A percentile compares a stretch with the other conserved stretches of the same genome.
Evolutionary conservation across 192 early-diverging fungal genomes (phyloP).

Genomic region (Gamsiella multidivaricata): DNA sequence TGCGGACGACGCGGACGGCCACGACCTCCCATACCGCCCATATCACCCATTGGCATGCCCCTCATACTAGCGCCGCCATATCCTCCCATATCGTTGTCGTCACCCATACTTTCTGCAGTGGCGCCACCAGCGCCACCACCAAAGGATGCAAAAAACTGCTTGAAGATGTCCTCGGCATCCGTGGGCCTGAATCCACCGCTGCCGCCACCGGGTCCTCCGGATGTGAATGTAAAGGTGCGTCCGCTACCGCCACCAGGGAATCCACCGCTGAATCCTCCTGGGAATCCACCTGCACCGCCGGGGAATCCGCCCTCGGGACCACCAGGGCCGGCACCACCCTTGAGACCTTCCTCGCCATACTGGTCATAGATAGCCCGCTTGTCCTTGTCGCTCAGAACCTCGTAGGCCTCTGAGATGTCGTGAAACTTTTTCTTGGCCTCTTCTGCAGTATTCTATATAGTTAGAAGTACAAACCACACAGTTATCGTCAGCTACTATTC

Average conservation of each 20-base stretch:
- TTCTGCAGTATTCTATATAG: constrained; percentile 23
- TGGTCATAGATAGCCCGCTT: constrained; percentile 95
- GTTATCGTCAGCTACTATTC: no score
- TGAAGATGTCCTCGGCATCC: constrained; percentile 92
- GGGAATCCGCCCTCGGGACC: constrained; percentile 63
- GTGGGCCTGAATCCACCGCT: constrained; percentile 69
- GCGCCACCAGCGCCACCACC: constrained; percentile 59
- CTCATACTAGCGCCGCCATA: constrained; percentile 2
- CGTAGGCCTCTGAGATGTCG: constrained; percentile 97
- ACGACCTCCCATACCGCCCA: constrained; percentile 35
- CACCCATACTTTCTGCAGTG: constrained; percentile 53
- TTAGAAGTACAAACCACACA: neutral
- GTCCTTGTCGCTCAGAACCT: constrained; percentile 91
- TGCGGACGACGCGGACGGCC: constrained; percentile 16
- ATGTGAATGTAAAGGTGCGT: constrained; percentile 73
- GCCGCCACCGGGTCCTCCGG: constrained; percentile 26
- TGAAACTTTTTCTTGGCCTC: constrained; percentile 89
- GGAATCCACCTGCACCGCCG: constrained; percentile 65
- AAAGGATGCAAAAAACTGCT: constrained; percentile 80
- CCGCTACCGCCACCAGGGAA: constrained; percentile 71
- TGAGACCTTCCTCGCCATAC: constrained; percentile 95
- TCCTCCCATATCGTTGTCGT: constrained; percentile 63
- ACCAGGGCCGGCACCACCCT: constrained; percentile 64
- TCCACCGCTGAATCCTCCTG: constrained; percentile 53
- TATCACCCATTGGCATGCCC: constrained; percentile 22